Base-by-base conservation (phyloP, 2,329 filamentous ascomycete genomes). In the Niveomyces coronatus region DNA sequence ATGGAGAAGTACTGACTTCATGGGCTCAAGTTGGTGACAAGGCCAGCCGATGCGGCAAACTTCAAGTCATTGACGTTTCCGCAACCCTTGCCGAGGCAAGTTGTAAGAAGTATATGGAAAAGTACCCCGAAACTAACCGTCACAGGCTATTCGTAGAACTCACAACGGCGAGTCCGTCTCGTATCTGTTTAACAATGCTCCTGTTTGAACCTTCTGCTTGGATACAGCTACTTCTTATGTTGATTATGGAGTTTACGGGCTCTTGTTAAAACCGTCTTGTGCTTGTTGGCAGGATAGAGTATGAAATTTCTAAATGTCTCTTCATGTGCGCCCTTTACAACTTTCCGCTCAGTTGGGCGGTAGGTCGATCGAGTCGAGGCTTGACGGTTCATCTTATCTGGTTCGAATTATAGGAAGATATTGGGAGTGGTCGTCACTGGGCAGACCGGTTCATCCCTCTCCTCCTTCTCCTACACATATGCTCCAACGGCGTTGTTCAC, bases 21-120 rank as follows among this genome's bases (percentile, higher is more conserved):
- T 31, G n/a, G n/a, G n/a, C n/a, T n/a, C n/a, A n/a, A 60, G 56
- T 87, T 47, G 76, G 79, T 46, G 83, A 86, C 56, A 89, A 93
- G 70, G 80, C 82, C 57, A 76, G 81, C 53, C 63, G 71, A 29
- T 93, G 88, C 62, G 71, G 78, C 41, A 82, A 84, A 61, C 75
- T 95, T 46, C 80, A 87, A 61, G 88, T 88, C 40, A 94, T 95
- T 57, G 88, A 95, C 61, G 85, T 95, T 50, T 86, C 82, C 52
- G 82, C 85, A 29, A 94, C 87, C 24, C 65, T 84, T 41, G 79
- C 77, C n/a, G 79, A 72, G 60, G 64, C 65, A 53, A 31, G 57
- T 28, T 28, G 5, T 15, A 14, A 6, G 7, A 11, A 18, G 14
- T 18, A 9, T 24, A 15, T 17, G 11, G 19, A 7, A 4, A 8